Evolutionary conservation across 2,329 filamentous ascomycete species (phyloP).

Genomic region (Aspergillus nomiae): DNA sequence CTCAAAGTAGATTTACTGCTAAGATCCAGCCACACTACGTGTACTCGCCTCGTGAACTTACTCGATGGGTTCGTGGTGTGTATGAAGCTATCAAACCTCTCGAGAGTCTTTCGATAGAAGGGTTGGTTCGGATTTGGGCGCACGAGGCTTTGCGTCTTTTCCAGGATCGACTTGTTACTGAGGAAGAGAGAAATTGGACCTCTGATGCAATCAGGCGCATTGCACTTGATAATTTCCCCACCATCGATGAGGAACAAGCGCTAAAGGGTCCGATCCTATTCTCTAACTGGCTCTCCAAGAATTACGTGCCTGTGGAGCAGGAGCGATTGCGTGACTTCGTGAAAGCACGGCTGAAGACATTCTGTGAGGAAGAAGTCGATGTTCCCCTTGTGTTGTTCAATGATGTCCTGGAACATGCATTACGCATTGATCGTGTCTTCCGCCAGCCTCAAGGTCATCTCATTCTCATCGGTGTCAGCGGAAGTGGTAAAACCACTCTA

Average conservation of each 20-base stretch:
- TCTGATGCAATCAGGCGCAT: conserved; percentile 84
- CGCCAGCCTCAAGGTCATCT: conserved; percentile 96
- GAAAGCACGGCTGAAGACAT: conserved; percentile 93
- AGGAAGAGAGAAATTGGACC: conserved; percentile 95
- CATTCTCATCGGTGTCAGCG: conserved; percentile 97
- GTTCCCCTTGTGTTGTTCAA: conserved; percentile 99
- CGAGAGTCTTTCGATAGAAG: conserved; percentile 84
- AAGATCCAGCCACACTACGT: conserved; percentile 99
- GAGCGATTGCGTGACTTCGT: conserved; percentile 96
- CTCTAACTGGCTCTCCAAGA: conserved; percentile 99
- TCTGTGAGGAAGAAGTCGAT: conserved; percentile 99
- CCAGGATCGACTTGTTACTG: conserved; percentile 92
- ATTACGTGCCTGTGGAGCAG: conserved; percentile 95
- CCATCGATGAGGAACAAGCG: conserved; percentile 86
- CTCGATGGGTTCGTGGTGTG: conserved; percentile 93
- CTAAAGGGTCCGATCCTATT: conserved; percentile 93
- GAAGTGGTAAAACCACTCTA: conserved; percentile 96
- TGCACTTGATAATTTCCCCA: conserved; percentile 89
- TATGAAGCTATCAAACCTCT: conserved; percentile 96
- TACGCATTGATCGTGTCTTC: conserved; percentile 98
- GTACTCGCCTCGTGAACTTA: conserved; percentile 97
- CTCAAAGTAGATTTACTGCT: conserved; percentile 90
- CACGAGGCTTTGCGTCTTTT: conserved; percentile 95
- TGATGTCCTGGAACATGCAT: conserved; percentile 94
- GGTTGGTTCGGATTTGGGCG: conserved; percentile 94